Conservation (phyloP, 805 yeast species). For the Blastobotrys chiropterorum region DNA sequence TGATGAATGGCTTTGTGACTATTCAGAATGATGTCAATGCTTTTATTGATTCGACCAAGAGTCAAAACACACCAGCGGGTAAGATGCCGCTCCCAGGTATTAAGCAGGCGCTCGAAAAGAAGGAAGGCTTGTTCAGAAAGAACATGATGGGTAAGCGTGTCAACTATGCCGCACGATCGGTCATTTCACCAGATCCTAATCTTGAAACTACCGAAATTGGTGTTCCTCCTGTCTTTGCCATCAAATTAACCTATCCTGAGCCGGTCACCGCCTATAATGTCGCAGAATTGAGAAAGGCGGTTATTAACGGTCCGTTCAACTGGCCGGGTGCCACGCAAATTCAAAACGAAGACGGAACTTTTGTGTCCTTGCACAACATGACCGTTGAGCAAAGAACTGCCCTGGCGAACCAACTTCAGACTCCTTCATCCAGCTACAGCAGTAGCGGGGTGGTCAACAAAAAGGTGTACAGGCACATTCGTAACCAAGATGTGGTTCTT, state of each 20-base stretch:
- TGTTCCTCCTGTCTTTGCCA: conserved; percentile 97
- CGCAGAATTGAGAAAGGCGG: conserved; percentile 86
- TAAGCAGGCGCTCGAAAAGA: conserved; percentile 95
- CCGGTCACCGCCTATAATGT: conserved; percentile 93
- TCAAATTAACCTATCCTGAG: conserved; percentile 92
- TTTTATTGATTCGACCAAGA: conserved; percentile 86
- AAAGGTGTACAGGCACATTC: conserved; percentile 91
- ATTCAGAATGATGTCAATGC: conserved; percentile 93
- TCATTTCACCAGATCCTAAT: conserved; percentile 97
- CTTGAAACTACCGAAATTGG: conserved; percentile 97
- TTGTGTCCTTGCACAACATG: conserved; percentile 81
- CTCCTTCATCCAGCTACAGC: conserved; percentile 52
- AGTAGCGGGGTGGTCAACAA: conserved; percentile 68
- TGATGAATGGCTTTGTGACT: conserved; percentile 94
- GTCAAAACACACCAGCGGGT: conserved; percentile 63
- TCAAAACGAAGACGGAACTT: conserved; percentile 89
- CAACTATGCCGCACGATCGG: conserved; percentile 97
- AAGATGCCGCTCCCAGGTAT: conserved; percentile 86
- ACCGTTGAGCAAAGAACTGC: conserved; percentile 91
- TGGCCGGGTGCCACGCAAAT: conserved; percentile 99
- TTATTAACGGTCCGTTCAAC: conserved; percentile 91
- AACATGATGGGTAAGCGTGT: conserved; percentile 99
- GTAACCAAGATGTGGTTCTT: conserved; percentile 88
- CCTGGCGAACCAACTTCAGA: conserved; percentile 84
- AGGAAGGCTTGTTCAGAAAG: conserved; percentile 96